Evolutionary conservation across 495 filamentous ascomycete genomes (phyloP), one percentile per base, ranked within the genome.

Genomic region (Penicillium chermesinum): DNA sequence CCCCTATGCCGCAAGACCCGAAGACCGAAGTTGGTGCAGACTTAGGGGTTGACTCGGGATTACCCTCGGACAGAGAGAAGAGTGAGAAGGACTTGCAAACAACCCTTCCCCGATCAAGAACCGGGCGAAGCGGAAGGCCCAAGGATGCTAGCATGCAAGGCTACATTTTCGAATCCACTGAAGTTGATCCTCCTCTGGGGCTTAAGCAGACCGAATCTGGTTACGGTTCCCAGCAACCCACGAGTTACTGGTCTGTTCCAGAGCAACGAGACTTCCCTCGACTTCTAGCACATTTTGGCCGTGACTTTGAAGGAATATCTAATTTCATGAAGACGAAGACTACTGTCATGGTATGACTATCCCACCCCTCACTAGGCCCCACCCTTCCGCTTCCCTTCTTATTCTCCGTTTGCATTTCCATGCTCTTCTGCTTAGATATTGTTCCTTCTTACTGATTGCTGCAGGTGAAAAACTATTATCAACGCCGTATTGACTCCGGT

Each of bases 161-260:
- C 36, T 71, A 68, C 53, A 57, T 66, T 20, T 68, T 74, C 49
- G 64, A 75, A 48, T 64, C 70, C n/a, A 59, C 67, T 9, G 67
- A 73, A 49, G 43, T 64, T 43, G 68, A 73, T 34, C 58, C 62
- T 30, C 45, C 64, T 36, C 41, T 69, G 43, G 16, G 55, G 7
- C 46, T 54, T 51, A 59, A 54, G 36, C 66, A 61, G 44, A 46
- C 52, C 19, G 68, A 62, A 45, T 53, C 59, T 53, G 57, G 66
- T 21, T 71, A 78, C 33, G 73, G 74, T n/a, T 70, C 75, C 4
- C 62, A 77, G 45, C 81, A 82, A 41, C 82, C 89, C 6, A 95
- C 89, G 1, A 96, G 93, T 61, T 98, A 98, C 65, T 98, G 93
- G 93, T 96, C 91, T 52, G 93, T 97, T 19, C 84, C 87, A 2